Conservation (phyloP, 352 stramenopile species). For the Phytopythium delawarense region DNA sequence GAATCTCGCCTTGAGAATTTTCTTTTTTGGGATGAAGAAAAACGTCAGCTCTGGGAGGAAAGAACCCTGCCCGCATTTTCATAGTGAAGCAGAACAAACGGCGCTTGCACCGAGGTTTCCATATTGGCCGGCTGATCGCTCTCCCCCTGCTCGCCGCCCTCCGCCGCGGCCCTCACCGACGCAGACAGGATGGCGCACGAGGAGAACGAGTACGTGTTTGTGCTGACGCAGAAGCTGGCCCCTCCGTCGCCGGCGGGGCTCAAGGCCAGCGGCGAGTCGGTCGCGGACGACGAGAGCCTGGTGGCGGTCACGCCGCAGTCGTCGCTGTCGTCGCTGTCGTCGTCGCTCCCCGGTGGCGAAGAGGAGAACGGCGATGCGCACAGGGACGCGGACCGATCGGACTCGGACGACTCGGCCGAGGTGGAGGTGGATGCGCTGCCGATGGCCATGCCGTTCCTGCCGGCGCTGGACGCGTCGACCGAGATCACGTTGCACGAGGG, state of each 20-base stretch:
- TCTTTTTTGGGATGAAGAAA: too few relatives aligned
- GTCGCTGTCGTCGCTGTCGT: conserved; percentile 22
- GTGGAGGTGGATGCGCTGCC: conserved; percentile 49
- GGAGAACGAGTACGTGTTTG: conserved; percentile 78
- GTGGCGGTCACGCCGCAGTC: conserved; percentile 17
- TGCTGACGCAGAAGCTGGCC: conserved; percentile 31
- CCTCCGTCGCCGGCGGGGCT: conserved; percentile 6
- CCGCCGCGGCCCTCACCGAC: not conserved
- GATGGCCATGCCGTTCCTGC: conserved; percentile 59
- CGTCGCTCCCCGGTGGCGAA: too few relatives aligned
- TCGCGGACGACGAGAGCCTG: conserved; percentile 22
- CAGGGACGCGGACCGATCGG: conserved; percentile 3
- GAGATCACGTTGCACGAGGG: conserved; percentile 83
- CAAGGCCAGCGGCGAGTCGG: conserved; percentile 19
- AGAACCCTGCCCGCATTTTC: not conserved
- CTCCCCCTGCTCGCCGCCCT: not conserved
- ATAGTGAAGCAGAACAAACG: not conserved
- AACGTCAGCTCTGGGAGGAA: too few relatives aligned
- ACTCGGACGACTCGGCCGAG: conserved; percentile 30
- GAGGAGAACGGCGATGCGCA: too few relatives aligned
- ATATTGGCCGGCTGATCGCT: not conserved
- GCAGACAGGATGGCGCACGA: conserved; percentile 18
- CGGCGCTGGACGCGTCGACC: conserved; percentile 76
- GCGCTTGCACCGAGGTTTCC: not conserved
- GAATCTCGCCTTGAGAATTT: too few relatives aligned